phyloP scores from a whole-genome alignment of 345 rosid species.

The Pistacia vera region DNA sequence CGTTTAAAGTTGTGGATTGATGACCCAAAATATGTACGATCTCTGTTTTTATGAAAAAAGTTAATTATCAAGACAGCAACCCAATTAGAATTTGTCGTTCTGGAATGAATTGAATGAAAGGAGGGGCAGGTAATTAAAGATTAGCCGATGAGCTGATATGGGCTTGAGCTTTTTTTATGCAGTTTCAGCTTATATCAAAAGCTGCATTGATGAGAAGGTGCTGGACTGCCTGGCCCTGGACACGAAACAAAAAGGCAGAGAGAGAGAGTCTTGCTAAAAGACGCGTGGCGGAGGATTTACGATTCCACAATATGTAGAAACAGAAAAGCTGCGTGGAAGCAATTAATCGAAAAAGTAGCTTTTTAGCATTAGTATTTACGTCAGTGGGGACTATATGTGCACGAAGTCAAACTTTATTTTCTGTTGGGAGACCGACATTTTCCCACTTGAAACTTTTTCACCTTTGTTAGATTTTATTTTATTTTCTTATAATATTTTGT shows the following conservation, averaged over 20 bases:
- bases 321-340: conserved; percentile 2
- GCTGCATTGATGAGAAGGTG: not conserved
- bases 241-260: not conserved
- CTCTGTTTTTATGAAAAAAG: too few relatives aligned
- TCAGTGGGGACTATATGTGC: conserved; percentile 15
- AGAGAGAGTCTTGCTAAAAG: not conserved
- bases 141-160: not conserved
- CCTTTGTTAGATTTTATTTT: too few relatives aligned
- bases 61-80: not conserved
- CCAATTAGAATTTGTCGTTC: too few relatives aligned
- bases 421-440: rapidly evolving
- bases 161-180: not conserved
- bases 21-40: too few relatives aligned
- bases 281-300: conserved; percentile 4
- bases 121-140: too few relatives aligned
- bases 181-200: not conserved
- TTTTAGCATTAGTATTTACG: conserved; percentile 18
- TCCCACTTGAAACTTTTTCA: too few relatives aligned
- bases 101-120: too few relatives aligned
- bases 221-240: not conserved
- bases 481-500: too few relatives aligned
- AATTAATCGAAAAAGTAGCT: conserved; percentile 42
- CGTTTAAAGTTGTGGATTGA: too few relatives aligned
- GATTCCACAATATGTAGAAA: conserved; percentile 25
- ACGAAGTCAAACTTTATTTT: not conserved